These are phyloP conservation scores for Alliaria petiolata DNA, from an alignment of 345 rosid genomes.

Conservation along the genomic window DNA sequence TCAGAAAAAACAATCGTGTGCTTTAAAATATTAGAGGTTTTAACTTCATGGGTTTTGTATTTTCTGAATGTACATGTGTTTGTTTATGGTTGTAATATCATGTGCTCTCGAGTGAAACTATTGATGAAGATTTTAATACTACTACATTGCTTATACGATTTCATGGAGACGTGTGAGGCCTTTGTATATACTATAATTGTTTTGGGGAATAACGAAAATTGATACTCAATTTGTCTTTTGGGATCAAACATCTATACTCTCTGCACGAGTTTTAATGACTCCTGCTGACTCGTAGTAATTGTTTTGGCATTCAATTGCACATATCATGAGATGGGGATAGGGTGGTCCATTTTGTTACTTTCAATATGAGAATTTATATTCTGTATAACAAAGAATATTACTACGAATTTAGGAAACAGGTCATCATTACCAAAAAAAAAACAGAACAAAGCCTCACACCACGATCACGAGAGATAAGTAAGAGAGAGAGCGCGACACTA, in stretches of 20 bases:
- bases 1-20: neutral
- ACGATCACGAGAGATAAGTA: slow-evolving; percentile 1
- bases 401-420: too few relatives aligned
- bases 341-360: slow-evolving; percentile 17
- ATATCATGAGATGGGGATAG: neutral
- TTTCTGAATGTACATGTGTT: too few relatives aligned
- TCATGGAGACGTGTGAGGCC: neutral
- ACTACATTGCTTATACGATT: neutral
- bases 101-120: neutral
- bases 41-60: neutral
- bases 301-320: slow-evolving; percentile 19
- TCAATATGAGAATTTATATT: neutral
- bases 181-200: too few relatives aligned
- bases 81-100: neutral
- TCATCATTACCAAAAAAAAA: neutral
- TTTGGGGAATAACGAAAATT: neutral
- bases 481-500: neutral
- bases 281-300: neutral
- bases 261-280: slow-evolving; percentile 17
- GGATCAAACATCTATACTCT: slow-evolving; percentile 26
- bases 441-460: slow-evolving; percentile 1
- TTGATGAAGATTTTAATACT: neutral
- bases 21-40: neutral
- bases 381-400: neutral
- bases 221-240: neutral